A percentile compares a stretch with the other conserved stretches of the same genome.
phyloP scores from a whole-genome alignment of 495 filamentous ascomycete genomes.

The Symbiotaphrina buchneri region DNA sequence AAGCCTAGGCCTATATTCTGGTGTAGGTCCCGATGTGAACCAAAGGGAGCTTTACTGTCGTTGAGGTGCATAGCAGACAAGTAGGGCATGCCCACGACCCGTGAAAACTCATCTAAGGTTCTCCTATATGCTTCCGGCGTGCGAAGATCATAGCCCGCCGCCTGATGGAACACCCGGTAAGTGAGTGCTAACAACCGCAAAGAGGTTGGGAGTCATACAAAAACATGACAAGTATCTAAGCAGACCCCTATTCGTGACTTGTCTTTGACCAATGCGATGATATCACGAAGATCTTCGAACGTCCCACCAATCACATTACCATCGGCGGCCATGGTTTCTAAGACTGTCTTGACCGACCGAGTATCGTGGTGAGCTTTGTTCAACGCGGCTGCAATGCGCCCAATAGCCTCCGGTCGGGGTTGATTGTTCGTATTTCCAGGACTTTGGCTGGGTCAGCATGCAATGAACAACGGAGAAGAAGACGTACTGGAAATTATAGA shows the following conservation, averaged over 20 bases:
- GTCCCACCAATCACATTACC: constrained; percentile 69
- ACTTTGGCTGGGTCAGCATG: constrained; percentile 10
- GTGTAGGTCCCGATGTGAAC: constrained; percentile 62
- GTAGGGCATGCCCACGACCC: constrained; percentile 56
- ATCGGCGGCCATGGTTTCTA: constrained; percentile 90
- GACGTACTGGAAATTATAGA: constrained; percentile 85
- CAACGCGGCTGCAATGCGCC: constrained; percentile 53
- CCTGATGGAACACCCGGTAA: constrained; percentile 14
- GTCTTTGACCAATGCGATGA: constrained; percentile 56
- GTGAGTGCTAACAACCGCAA: neutral
- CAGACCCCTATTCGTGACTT: constrained; percentile 86
- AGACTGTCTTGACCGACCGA: constrained; percentile 47
- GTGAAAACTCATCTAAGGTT: constrained; percentile 55
- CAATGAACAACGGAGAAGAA: neutral
- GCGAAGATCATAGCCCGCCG: constrained; percentile 79
- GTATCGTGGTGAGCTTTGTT: constrained; percentile 64
- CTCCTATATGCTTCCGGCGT: constrained; percentile 45
- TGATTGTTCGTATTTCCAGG: constrained; percentile 57
- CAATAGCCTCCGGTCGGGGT: constrained; percentile 42
- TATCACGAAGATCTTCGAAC: constrained; percentile 67
- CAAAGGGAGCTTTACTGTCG: constrained; percentile 74
- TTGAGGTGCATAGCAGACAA: constrained; percentile 79
- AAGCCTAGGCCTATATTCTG: constrained; percentile 90
- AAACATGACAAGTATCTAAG: constrained; percentile 90
- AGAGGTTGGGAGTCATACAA: constrained; percentile 12